Evolutionary conservation across 2,329 filamentous ascomycete species (phyloP).

Genomic region (Phyllosticta ampelicida): DNA sequence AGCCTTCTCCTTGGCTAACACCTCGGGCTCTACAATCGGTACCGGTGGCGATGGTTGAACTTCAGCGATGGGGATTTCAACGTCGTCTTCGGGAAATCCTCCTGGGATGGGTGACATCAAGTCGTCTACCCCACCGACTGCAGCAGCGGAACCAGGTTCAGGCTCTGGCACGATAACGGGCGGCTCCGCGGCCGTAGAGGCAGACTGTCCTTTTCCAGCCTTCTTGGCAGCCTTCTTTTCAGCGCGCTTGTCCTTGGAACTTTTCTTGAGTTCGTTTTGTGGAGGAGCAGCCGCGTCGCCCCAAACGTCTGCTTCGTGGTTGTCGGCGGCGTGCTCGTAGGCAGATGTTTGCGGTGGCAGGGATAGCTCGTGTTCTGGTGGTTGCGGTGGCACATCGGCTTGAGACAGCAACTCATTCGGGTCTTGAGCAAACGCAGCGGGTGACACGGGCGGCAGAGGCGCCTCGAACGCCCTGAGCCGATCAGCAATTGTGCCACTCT

Average conservation of each 20-base stretch:
- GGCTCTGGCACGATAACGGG: conserved; percentile 2
- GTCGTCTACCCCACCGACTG: conserved; percentile 11
- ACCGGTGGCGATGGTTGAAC: conserved; percentile 11
- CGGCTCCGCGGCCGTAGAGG: conserved; percentile 5
- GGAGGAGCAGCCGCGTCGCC: neutral
- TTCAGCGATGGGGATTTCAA: neutral
- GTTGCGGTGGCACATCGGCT: conserved; percentile 3
- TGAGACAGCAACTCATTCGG: neutral
- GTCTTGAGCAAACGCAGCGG: neutral
- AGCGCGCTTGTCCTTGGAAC: conserved; percentile 12
- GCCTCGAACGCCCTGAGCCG: conserved; percentile 9
- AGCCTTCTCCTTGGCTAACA: neutral
- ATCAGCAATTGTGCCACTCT: conserved; percentile 11
- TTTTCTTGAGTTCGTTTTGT: conserved; percentile 4
- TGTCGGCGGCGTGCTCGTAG: conserved; percentile 1
- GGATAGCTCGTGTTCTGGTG: neutral
- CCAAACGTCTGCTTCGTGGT: conserved; percentile 1
- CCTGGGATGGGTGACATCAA: conserved; percentile 33
- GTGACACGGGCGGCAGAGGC: conserved; percentile 2
- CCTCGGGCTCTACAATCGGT: conserved; percentile 12
- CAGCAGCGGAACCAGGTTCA: conserved; percentile 9
- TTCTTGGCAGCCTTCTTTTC: conserved; percentile 13
- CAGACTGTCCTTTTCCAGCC: conserved; percentile 8
- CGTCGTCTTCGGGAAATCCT: conserved; percentile 36
- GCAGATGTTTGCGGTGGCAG: conserved; percentile 1